phyloP scores from a whole-genome alignment of 805 yeast species.

The Millerozyma miso region DNA sequence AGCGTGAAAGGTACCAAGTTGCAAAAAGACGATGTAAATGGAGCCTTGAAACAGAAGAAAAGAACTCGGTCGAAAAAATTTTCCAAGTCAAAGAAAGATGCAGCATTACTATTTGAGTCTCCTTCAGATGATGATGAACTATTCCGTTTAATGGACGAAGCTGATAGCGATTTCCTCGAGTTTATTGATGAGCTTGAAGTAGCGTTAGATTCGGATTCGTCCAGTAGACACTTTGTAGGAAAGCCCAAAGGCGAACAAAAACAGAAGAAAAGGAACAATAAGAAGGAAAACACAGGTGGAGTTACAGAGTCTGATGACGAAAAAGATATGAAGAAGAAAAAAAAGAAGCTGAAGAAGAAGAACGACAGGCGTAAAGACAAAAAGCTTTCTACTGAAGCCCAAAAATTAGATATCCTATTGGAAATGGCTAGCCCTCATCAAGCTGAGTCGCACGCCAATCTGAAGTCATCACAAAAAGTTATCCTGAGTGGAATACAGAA shows the following conservation, averaged over 20 bases:
- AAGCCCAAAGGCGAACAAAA: not conserved
- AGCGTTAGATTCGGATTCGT: not conserved
- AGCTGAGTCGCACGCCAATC: no score
- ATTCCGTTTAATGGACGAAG: not conserved
- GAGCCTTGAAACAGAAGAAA: no score
- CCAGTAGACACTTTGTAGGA: conserved; percentile 1
- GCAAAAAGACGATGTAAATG: not conserved
- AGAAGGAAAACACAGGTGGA: not conserved
- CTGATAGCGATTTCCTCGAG: not conserved
- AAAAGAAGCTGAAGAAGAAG: conserved; percentile 3
- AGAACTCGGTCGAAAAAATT: no score
- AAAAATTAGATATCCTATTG: no score
- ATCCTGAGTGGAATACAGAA: conserved; percentile 8
- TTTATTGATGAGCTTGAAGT: not conserved
- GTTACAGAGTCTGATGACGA: not conserved
- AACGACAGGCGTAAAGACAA: no score
- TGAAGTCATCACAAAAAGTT: no score
- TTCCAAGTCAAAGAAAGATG: not conserved
- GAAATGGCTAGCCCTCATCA: conserved; percentile 15
- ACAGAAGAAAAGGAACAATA: conserved; percentile 1
- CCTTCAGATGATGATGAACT: not conserved
- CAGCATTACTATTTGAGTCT: not conserved
- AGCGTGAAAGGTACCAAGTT: not conserved
- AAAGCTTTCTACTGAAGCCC: no score
- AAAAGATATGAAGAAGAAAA: conserved; percentile 4